These are phyloP conservation scores for Chrysanthemum makinoi DNA, from an alignment of 129 eudicot species.

Conservation along the genomic window DNA sequence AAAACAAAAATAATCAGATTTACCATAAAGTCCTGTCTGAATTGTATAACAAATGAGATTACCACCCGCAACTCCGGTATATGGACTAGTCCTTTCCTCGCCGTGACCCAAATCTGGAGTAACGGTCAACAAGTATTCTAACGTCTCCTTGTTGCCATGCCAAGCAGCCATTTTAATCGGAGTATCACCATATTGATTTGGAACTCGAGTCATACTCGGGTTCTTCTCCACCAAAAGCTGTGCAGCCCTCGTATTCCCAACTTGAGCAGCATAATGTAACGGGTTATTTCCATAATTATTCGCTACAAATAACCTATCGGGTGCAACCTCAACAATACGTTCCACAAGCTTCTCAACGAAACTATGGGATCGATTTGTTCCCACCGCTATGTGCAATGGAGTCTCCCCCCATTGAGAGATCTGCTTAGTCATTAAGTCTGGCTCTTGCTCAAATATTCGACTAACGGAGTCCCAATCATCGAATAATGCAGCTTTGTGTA, in stretches of 20 bases:
- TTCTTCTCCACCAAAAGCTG: background rate
- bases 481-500: too few relatives aligned
- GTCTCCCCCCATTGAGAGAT: background rate
- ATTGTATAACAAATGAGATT: too few relatives aligned
- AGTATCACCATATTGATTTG: too few relatives aligned
- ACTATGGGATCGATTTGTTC: background rate
- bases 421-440: background rate
- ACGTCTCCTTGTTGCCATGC: too few relatives aligned
- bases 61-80: too few relatives aligned
- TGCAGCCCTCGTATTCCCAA: conserved; percentile 11
- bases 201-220: background rate
- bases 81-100: too few relatives aligned
- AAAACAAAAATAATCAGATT: too few relatives aligned
- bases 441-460: background rate
- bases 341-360: background rate
- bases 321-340: background rate
- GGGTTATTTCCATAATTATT: background rate
- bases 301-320: background rate
- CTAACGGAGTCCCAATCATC: background rate
- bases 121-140: too few relatives aligned
- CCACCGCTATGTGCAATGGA: background rate
- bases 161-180: too few relatives aligned
- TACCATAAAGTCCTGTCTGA: too few relatives aligned
- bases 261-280: conserved; percentile 9
- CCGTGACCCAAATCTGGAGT: too few relatives aligned